Conservation (phyloP, 1,139 yeast species). For the Nakaseomyces uthaithaninus region DNA sequence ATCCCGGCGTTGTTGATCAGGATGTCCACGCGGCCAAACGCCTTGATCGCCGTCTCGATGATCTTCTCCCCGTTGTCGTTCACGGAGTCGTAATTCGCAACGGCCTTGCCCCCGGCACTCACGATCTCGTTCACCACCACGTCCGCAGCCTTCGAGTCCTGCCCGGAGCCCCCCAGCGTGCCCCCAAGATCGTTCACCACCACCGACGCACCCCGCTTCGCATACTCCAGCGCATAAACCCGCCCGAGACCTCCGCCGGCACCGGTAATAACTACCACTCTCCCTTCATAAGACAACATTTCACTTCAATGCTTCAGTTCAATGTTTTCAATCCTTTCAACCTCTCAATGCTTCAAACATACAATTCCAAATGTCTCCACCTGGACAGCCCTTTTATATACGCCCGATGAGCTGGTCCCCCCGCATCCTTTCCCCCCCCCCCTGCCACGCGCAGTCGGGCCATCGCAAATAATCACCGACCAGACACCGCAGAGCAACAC, state of each 20-base stretch:
- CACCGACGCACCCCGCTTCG: constrained; percentile 85
- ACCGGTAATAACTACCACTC: constrained; percentile 89
- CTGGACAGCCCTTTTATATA: background rate
- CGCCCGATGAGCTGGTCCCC: background rate
- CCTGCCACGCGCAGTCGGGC: constrained; percentile 5
- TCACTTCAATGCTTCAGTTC: no score
- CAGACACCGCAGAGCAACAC: no score
- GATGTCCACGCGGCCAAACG: constrained; percentile 83
- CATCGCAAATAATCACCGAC: constrained; percentile 5
- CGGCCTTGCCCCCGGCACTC: constrained; percentile 70
- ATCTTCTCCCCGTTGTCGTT: constrained; percentile 76
- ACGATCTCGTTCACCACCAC: constrained; percentile 78
- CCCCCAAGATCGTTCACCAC: constrained; percentile 92
- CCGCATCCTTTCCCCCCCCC: background rate
- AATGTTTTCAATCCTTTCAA: no score
- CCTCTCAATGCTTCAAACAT: no score
- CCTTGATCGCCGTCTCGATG: constrained; percentile 75
- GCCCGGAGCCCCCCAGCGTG: constrained; percentile 62
- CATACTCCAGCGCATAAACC: constrained; percentile 80
- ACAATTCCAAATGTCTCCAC: no score
- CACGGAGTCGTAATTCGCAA: constrained; percentile 90
- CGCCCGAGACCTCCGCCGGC: constrained; percentile 97
- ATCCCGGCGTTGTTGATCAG: constrained; percentile 94
- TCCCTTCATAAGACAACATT: constrained; percentile 55
- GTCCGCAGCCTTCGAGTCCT: constrained; percentile 69